Evolutionary conservation across 441 rosid genomes (phyloP).

Genomic region (Pelargonium cotyledonis): DNA sequence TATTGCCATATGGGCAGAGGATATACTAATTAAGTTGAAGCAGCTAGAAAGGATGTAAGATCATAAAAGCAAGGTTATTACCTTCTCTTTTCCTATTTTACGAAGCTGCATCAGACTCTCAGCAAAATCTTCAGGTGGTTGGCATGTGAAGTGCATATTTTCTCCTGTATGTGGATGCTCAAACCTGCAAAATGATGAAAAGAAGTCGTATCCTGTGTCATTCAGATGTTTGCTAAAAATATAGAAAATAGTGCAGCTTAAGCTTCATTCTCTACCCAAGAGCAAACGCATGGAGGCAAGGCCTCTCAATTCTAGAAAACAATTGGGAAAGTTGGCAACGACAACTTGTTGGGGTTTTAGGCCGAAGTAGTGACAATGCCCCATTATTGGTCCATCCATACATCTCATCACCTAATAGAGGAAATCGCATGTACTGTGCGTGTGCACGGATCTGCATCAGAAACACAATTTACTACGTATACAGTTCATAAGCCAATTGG

Average conservation of each 20-base stretch:
- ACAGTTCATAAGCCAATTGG: background rate
- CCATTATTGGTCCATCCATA: slow-evolving; percentile 75
- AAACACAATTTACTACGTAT: slow-evolving; percentile 9
- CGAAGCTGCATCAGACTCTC: slow-evolving; percentile 49
- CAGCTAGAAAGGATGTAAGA: too few species aligned
- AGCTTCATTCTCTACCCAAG: slow-evolving; percentile 61
- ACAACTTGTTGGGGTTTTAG: slow-evolving; percentile 37
- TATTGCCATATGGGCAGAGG: too few species aligned
- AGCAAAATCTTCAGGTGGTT: slow-evolving; percentile 74
- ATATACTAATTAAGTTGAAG: too few species aligned
- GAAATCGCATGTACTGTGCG: slow-evolving; percentile 66
- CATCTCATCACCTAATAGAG: slow-evolving; percentile 78
- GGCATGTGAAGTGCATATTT: slow-evolving; percentile 53
- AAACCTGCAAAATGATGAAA: slow-evolving; percentile 41
- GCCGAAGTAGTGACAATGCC: slow-evolving; percentile 68
- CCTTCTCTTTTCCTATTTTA: slow-evolving; percentile 47
- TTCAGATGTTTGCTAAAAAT: slow-evolving; percentile 8
- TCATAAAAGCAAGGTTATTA: too few species aligned
- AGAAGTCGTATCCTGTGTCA: background rate
- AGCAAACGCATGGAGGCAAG: slow-evolving; percentile 82
- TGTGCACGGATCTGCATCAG: slow-evolving; percentile 65
- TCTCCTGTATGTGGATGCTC: slow-evolving; percentile 64
- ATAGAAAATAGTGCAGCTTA: background rate
- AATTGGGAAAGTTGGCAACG: slow-evolving; percentile 39
- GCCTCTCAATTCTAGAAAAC: slow-evolving; percentile 68